A percentile compares a stretch with the other conserved stretches of the same genome.
These are phyloP conservation scores for Neopestalotiopsis sp. DNA, from an alignment of 2,329 filamentous ascomycete species.

Conservation along the genomic window DNA sequence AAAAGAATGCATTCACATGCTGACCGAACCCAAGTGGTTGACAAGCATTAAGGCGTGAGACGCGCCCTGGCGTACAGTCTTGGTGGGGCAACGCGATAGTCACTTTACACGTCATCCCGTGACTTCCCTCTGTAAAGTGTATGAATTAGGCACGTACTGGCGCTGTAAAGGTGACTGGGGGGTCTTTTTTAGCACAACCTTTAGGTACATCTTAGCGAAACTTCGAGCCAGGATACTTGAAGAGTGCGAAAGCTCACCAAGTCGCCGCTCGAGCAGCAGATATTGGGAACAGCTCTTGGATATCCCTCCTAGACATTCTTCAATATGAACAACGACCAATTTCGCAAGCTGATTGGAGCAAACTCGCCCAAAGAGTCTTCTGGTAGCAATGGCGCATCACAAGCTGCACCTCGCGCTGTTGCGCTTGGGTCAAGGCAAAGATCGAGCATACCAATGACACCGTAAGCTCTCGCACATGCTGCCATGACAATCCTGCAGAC, in stretches of 20 bases:
- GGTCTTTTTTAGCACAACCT: background rate
- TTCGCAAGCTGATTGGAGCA: slow-evolving; percentile 76
- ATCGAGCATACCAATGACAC: slow-evolving; percentile 91
- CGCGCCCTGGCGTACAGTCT: background rate
- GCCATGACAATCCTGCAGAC: slow-evolving; percentile 27
- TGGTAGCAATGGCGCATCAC: slow-evolving; percentile 53
- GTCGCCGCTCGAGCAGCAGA: background rate
- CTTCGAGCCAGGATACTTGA: background rate
- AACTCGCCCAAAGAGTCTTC: slow-evolving; percentile 48
- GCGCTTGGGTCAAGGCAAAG: slow-evolving; percentile 78
- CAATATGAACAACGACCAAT: slow-evolving; percentile 93
- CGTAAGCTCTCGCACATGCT: slow-evolving; percentile 58
- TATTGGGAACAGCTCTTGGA: background rate
- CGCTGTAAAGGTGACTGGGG: background rate
- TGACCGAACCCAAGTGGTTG: background rate
- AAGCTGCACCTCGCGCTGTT: slow-evolving; percentile 42
- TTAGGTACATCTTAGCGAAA: background rate
- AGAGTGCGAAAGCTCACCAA: background rate
- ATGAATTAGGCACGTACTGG: background rate
- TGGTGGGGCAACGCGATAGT: slow-evolving; percentile 24
- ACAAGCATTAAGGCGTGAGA: background rate
- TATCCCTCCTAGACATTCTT: background rate
- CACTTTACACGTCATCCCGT: slow-evolving; percentile 48
- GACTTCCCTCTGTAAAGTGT: slow-evolving; percentile 25
- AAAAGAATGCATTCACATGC: too few relatives aligned